phyloP scores from a whole-genome alignment of 2,329 filamentous ascomycete genomes.

The Penicillium sumatraense region DNA sequence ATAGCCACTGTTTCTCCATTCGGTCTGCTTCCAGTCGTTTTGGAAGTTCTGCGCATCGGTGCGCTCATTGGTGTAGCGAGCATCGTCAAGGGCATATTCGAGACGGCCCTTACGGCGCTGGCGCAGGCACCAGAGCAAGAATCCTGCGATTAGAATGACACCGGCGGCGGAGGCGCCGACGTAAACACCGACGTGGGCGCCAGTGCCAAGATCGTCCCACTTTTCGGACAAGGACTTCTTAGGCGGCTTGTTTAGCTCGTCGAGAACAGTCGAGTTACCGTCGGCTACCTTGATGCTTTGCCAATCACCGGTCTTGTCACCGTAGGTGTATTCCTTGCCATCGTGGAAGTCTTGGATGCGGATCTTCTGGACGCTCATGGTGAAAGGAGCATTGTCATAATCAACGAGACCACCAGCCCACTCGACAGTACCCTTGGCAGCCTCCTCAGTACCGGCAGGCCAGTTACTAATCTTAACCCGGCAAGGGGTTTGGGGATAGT shows the following conservation, averaged over 20 bases:
- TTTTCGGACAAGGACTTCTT: slow-evolving; percentile 43
- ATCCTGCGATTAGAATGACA: slow-evolving; percentile 37
- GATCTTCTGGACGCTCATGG: slow-evolving; percentile 71
- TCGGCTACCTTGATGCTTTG: slow-evolving; percentile 65
- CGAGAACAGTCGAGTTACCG: slow-evolving; percentile 64
- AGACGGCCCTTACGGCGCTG: slow-evolving; percentile 56
- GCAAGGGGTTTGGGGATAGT: slow-evolving; percentile 75
- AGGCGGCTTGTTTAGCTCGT: slow-evolving; percentile 41
- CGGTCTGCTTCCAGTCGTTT: slow-evolving; percentile 43
- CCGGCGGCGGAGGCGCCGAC: slow-evolving; percentile 42
- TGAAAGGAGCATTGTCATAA: slow-evolving; percentile 69
- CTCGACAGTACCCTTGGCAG: slow-evolving; percentile 56
- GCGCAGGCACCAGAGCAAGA: slow-evolving; percentile 54
- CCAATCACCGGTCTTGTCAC: slow-evolving; percentile 65
- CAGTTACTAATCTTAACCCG: slow-evolving; percentile 72
- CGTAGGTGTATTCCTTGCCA: slow-evolving; percentile 69
- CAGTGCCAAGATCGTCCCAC: slow-evolving; percentile 50
- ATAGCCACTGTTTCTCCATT: slow-evolving; percentile 38
- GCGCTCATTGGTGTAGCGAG: slow-evolving; percentile 48
- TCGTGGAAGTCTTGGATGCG: slow-evolving; percentile 63
- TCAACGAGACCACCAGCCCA: slow-evolving; percentile 74
- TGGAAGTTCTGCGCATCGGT: slow-evolving; percentile 46
- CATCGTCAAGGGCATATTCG: slow-evolving; percentile 53
- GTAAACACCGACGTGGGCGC: slow-evolving; percentile 55
- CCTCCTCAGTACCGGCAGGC: slow-evolving; percentile 61